Evolutionary conservation across 345 rosid genomes (phyloP).

Genomic region (Fremontodendron californicum): DNA sequence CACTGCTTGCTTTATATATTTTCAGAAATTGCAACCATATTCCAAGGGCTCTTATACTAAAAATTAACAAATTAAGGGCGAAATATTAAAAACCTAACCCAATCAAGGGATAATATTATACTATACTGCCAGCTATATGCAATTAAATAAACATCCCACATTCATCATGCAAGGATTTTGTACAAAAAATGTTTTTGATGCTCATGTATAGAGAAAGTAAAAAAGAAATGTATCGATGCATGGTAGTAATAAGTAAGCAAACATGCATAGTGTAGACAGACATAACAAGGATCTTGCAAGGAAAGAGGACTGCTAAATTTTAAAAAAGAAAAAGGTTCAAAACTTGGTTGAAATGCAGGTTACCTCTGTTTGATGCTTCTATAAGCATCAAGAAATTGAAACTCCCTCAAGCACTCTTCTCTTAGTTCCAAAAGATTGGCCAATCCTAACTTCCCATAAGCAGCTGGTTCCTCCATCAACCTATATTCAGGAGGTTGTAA

Average conservation of each 20-base stretch:
- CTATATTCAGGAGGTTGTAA: conserved; percentile 37
- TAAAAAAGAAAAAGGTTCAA: background rate
- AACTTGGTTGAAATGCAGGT: background rate
- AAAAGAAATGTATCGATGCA: background rate
- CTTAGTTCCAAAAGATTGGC: conserved; percentile 97
- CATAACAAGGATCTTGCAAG: background rate
- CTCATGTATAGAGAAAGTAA: background rate
- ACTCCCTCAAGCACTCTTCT: conserved; percentile 98
- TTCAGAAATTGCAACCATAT: background rate
- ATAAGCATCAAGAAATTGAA: conserved; percentile 90
- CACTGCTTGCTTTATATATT: no score
- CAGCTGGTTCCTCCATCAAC: conserved; percentile 98
- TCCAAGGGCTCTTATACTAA: background rate
- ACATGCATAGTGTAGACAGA: background rate
- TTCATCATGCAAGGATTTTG: background rate
- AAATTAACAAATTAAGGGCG: background rate
- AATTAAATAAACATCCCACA: background rate
- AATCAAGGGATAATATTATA: background rate
- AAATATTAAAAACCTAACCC: background rate
- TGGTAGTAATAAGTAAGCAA: background rate
- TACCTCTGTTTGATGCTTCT: conserved; percentile 97
- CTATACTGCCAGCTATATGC: background rate
- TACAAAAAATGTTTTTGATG: background rate
- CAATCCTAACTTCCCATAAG: conserved; percentile 93
- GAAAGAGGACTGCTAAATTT: background rate